These are phyloP conservation scores for Crithidia expoeki DNA, from an alignment of 208 protist genomes.

Conservation along the genomic window DNA sequence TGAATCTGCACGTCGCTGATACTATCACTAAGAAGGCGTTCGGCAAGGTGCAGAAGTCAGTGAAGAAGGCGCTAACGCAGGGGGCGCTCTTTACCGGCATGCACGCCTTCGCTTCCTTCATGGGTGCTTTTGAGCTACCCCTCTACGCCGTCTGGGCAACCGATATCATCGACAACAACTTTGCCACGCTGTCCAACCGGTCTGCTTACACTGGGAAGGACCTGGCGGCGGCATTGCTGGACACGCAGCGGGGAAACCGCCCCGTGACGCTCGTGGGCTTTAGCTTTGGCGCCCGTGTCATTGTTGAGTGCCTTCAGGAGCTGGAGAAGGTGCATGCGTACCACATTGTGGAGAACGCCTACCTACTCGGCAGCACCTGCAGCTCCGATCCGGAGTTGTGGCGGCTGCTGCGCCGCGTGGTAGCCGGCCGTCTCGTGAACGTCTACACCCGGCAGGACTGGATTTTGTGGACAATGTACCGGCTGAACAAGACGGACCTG, in stretches of 20 bases:
- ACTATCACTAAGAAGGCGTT: constrained; percentile 40
- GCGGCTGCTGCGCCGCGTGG: constrained; percentile 61
- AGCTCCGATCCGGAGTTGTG: constrained; percentile 59
- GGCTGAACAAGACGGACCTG: constrained; percentile 65
- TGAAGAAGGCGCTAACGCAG: constrained; percentile 57
- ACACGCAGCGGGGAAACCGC: constrained; percentile 62
- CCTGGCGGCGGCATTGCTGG: constrained; percentile 73
- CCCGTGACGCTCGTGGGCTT: constrained; percentile 90
- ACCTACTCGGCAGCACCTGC: constrained; percentile 77
- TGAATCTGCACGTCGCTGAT: constrained; percentile 57
- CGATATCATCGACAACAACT: constrained; percentile 88
- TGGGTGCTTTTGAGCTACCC: constrained; percentile 70
- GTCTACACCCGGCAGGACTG: constrained; percentile 87
- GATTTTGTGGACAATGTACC: constrained; percentile 84
- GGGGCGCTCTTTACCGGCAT: constrained; percentile 73
- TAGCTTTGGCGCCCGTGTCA: constrained; percentile 83
- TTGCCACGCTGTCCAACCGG: constrained; percentile 71
- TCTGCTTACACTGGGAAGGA: constrained; percentile 77
- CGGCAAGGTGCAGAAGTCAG: constrained; percentile 38
- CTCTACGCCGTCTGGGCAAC: constrained; percentile 79
- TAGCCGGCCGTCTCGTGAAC: constrained; percentile 89
- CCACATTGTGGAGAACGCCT: constrained; percentile 86
- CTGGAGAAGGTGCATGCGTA: constrained; percentile 59
- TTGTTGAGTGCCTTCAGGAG: constrained; percentile 82
- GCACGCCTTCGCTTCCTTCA: constrained; percentile 66